Evolutionary conservation across 2,329 filamentous ascomycete genomes (phyloP).

Genomic region (Penicillium verrucosum): DNA sequence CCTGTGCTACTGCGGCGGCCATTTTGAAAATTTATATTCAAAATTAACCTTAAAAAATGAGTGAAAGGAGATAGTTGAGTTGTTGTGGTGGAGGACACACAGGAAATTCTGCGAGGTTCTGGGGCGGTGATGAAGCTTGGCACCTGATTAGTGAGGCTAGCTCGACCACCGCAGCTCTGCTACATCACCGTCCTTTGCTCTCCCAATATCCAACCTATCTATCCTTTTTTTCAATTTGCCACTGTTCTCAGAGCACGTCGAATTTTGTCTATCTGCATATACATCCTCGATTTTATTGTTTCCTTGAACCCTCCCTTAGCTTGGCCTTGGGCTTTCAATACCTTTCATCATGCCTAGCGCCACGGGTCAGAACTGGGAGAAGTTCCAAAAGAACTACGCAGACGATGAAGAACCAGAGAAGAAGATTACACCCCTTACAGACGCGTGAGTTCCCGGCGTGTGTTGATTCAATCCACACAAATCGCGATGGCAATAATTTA

Average conservation of each 20-base stretch:
- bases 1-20: constrained; percentile 48
- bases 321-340: constrained; percentile 28
- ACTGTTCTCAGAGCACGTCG: neutral
- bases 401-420: constrained; percentile 98
- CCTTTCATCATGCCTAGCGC: constrained; percentile 75
- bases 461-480: neutral
- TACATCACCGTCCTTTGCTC: constrained; percentile 25
- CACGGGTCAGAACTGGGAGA: constrained; percentile 94
- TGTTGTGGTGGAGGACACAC: constrained; percentile 27
- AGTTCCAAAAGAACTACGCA: constrained; percentile 95
- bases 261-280: constrained; percentile 1
- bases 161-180: constrained; percentile 36
- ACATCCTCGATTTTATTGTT: constrained; percentile 8
- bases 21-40: constrained; percentile 41
- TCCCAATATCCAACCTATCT: constrained; percentile 21
- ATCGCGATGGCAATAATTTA: constrained; percentile 12
- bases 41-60: constrained; percentile 25
- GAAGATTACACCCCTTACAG: constrained; percentile 95
- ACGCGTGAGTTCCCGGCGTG: constrained; percentile 68
- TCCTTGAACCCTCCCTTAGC: constrained; percentile 7
- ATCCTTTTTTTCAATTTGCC: constrained; percentile 17
- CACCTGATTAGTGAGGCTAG: constrained; percentile 39
- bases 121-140: constrained; percentile 42
- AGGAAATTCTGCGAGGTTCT: constrained; percentile 42
- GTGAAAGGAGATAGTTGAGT: constrained; percentile 20